Base-by-base conservation (phyloP, 495 filamentous ascomycete genomes). In the Cudoniella acicularis region DNA sequence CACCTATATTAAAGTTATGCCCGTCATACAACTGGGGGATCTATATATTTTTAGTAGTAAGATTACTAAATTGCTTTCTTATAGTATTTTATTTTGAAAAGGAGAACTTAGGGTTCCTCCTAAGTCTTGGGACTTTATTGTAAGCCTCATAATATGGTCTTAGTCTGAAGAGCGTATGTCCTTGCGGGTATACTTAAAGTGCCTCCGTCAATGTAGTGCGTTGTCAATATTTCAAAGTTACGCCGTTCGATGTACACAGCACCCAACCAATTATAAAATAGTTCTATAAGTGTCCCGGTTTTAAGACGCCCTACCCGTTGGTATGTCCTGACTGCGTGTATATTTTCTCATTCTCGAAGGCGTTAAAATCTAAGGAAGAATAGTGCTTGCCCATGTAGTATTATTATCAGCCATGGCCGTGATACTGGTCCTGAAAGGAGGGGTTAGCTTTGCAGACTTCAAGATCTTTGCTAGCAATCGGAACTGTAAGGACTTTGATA, bases 221-320 rank as follows among this genome's bases (percentile, higher is more conserved):
- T 92, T 10, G 91, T 88, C 46, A 88, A 90, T 69, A 90, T 92
- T 70, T 96, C 91, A 68, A 93, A 96, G 68, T 93, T 94, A 46
- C 91, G 79, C 41, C 91, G 79, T 66, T 92, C 87, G 48, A 96
- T 85, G 67, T 96, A 96, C 27, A 86, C 76, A 22, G 89, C 88
- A 1, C 89, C 90, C 17, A 96, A 79, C 72, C 87, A 96, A 63
- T 87, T 85, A 82, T 81, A 94, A 52, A 87, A 69, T 18, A 78
- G 79, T 55, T 82, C 79, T 27, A 70, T 74, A 47, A 85, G 67
- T 42, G 79, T 83, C 10, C 81, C 85, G 10, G 72, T 67, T 59
- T 74, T 74, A 30, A 85, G 76, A 47, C 89, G 83, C 62, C 86
- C 86, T 58, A 94, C 80, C 49, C 88, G 75, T 72, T 96, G 91